A percentile compares a stretch with the other conserved stretches of the same genome.
These are phyloP conservation scores for Biscutella auriculata DNA, from an alignment of 441 rosid species.

Conservation along the genomic window DNA sequence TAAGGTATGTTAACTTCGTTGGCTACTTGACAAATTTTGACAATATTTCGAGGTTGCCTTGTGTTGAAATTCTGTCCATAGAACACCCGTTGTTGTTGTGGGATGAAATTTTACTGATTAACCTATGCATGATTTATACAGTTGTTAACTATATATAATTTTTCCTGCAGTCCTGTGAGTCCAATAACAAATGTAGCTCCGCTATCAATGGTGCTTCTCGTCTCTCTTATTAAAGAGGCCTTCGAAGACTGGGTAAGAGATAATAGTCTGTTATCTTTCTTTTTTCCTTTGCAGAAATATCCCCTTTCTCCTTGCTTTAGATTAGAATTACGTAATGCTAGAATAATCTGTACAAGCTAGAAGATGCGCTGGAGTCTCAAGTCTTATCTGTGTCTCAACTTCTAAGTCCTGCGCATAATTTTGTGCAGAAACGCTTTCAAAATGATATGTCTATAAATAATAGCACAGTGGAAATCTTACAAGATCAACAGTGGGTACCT, in stretches of 20 bases:
- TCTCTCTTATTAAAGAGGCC: constrained; percentile 95
- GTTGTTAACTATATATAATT: constrained; percentile 11
- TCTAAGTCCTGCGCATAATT: too few species aligned
- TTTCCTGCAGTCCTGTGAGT: constrained; percentile 83
- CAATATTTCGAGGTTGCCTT: background rate
- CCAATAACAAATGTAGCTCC: constrained; percentile 93
- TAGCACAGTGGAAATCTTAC: too few species aligned
- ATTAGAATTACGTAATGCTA: too few species aligned
- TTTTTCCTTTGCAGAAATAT: too few species aligned
- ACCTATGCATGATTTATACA: background rate
- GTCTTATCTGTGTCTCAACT: too few species aligned
- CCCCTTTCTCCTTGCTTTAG: too few species aligned
- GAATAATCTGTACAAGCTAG: too few species aligned
- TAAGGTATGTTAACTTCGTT: constrained; percentile 44
- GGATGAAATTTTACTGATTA: background rate
- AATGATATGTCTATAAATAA: too few species aligned
- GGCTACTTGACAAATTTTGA: background rate
- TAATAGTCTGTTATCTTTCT: too few species aligned
- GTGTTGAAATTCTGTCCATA: background rate
- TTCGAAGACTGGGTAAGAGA: constrained; percentile 87
- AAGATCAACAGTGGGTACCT: too few species aligned
- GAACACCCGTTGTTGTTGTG: background rate
- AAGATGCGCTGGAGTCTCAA: too few species aligned
- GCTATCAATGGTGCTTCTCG: constrained; percentile 85
- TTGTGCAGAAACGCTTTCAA: too few species aligned